These are phyloP conservation scores for Hanseniaspora sp. DNA, from an alignment of 1,139 yeast genomes.

Conservation along the genomic window DNA sequence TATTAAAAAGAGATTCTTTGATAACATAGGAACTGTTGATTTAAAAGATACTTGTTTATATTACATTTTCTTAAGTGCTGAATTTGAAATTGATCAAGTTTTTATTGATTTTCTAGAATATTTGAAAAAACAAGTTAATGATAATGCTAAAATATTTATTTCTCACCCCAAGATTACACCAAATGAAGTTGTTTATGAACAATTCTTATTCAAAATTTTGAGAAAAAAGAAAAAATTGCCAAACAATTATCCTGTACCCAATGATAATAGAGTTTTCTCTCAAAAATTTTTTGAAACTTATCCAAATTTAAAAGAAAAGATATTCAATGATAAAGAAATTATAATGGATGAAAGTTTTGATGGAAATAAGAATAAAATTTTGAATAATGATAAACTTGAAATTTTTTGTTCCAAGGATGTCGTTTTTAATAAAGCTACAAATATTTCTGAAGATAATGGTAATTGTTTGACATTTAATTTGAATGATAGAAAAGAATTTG, in stretches of 20 bases:
- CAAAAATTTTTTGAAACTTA: conserved; percentile 25
- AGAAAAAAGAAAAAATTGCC: conserved; percentile 36
- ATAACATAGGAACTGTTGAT: conserved; percentile 21
- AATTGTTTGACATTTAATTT: neutral
- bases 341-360: neutral
- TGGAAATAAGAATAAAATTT: neutral
- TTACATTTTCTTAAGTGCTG: conserved; percentile 65
- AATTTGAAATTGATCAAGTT: conserved; percentile 39
- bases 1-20: conserved; percentile 17
- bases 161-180: conserved; percentile 59
- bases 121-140: conserved; percentile 39
- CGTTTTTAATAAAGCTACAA: neutral
- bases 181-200: conserved; percentile 48
- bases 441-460: neutral
- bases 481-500: neutral
- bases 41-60: conserved; percentile 40
- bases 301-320: neutral
- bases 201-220: conserved; percentile 45
- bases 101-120: conserved; percentile 37
- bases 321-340: neutral
- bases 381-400: neutral
- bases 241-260: conserved; percentile 39
- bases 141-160: conserved; percentile 48
- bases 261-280: conserved; percentile 26
- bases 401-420: neutral